These are phyloP conservation scores for Colletotrichum sp. DNA, from an alignment of 2,329 filamentous ascomycete species.

Conservation along the genomic window DNA sequence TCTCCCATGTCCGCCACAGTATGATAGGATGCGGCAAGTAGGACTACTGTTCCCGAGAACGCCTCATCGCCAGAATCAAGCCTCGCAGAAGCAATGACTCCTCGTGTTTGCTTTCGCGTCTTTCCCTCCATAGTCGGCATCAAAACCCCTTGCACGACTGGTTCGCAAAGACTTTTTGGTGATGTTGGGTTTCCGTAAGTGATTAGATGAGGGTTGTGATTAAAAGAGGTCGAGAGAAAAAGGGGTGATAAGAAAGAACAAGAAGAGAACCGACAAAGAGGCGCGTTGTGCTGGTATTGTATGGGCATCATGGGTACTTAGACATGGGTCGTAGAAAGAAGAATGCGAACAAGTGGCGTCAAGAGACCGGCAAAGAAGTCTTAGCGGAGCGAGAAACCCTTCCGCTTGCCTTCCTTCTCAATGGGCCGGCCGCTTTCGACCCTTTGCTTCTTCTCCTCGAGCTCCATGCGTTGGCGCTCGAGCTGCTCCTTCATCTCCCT, in stretches of 20 bases:
- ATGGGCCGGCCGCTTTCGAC: slow-evolving; percentile 94
- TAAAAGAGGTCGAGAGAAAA: slow-evolving; percentile 23
- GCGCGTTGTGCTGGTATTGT: slow-evolving; percentile 63
- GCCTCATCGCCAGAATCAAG: slow-evolving; percentile 21
- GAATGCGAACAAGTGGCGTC: slow-evolving; percentile 9
- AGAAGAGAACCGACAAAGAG: slow-evolving; percentile 40
- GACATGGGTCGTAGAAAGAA: slow-evolving; percentile 55
- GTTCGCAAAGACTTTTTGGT: slow-evolving; percentile 40
- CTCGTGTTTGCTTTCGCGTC: slow-evolving; percentile 14
- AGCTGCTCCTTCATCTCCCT: slow-evolving; percentile 99
- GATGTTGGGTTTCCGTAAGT: slow-evolving; percentile 36
- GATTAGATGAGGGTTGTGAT: slow-evolving; percentile 22
- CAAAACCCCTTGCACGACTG: slow-evolving; percentile 35
- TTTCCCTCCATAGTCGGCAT: slow-evolving; percentile 33
- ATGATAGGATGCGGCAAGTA: slow-evolving; percentile 5
- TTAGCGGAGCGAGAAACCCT: slow-evolving; percentile 99
- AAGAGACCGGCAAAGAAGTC: slow-evolving; percentile 17
- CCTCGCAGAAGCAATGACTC: slow-evolving; percentile 22
- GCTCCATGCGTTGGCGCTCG: slow-evolving; percentile 89
- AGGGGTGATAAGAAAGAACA: slow-evolving; percentile 21
- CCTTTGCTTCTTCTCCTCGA: slow-evolving; percentile 97
- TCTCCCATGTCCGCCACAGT: neutral
- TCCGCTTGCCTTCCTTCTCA: slow-evolving; percentile 98
- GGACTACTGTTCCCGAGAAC: slow-evolving; percentile 20
- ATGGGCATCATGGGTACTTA: slow-evolving; percentile 63